phyloP scores from a whole-genome alignment of 331 rosid genomes.

The Telfairia occidentalis region DNA sequence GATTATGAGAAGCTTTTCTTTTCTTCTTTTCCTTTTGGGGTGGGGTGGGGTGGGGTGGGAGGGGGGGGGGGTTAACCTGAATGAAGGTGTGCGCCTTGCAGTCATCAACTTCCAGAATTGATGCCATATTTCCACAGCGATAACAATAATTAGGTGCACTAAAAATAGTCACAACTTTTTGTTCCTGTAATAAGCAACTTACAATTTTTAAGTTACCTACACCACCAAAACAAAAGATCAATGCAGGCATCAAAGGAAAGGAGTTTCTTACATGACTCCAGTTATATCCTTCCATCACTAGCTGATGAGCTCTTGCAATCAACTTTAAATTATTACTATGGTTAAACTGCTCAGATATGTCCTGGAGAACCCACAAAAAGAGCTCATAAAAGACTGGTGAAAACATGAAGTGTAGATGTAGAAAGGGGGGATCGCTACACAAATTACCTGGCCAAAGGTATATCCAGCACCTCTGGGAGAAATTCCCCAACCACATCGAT shows the following conservation, averaged over 20 bases:
- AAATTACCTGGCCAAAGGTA: slow-evolving; percentile 77
- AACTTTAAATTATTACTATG: slow-evolving; percentile 81
- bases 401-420: neutral
- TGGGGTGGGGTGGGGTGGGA: neutral
- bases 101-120: slow-evolving; percentile 89
- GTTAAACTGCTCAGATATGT: slow-evolving; percentile 90
- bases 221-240: slow-evolving; percentile 3
- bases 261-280: slow-evolving; percentile 66
- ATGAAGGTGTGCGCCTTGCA: slow-evolving; percentile 86
- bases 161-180: slow-evolving; percentile 91
- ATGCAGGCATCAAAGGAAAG: neutral
- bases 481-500: slow-evolving; percentile 96
- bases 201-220: neutral
- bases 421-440: neutral
- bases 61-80: slow-evolving; percentile 37
- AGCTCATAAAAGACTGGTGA: neutral
- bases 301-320: slow-evolving; percentile 91
- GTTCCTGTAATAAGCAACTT: slow-evolving; percentile 42
- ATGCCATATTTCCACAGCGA: slow-evolving; percentile 94
- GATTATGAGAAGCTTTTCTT: neutral
- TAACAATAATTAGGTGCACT: slow-evolving; percentile 91
- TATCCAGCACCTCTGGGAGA: slow-evolving; percentile 95
- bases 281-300: slow-evolving; percentile 96
- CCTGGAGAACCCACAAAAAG: slow-evolving; percentile 33
- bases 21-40: neutral